A percentile compares a stretch with the other conserved stretches of the same genome.
Conservation (phyloP, 2,329 filamentous ascomycete genomes). For the Didymella sp. region DNA sequence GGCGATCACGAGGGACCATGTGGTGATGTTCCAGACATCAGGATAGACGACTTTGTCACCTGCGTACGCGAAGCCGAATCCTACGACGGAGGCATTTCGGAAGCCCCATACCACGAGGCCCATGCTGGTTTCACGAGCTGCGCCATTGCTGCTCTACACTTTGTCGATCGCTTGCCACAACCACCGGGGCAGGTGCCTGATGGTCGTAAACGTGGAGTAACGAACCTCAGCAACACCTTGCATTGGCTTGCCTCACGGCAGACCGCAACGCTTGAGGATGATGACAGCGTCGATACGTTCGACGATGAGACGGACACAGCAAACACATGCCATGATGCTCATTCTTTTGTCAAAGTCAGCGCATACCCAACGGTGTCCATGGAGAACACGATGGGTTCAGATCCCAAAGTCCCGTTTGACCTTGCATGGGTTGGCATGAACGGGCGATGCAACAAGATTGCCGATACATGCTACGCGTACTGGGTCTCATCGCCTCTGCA, state of each 20-base stretch:
- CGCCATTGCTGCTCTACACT: slow-evolving; percentile 76
- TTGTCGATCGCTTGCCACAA: slow-evolving; percentile 69
- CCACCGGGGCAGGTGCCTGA: slow-evolving; percentile 32
- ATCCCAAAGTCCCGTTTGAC: slow-evolving; percentile 68
- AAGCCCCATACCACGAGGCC: slow-evolving; percentile 79
- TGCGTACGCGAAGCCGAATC: slow-evolving; percentile 75
- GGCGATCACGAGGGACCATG: slow-evolving; percentile 63
- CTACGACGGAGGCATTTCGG: slow-evolving; percentile 85
- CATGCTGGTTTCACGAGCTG: slow-evolving; percentile 94
- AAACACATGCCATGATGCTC: slow-evolving; percentile 51
- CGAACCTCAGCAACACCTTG: slow-evolving; percentile 50
- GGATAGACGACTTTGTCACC: slow-evolving; percentile 71
- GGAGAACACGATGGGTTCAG: slow-evolving; percentile 45
- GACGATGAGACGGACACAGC: slow-evolving; percentile 49
- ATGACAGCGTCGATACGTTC: slow-evolving; percentile 50
- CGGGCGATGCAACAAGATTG: slow-evolving; percentile 86
- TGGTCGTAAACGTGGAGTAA: slow-evolving; percentile 42
- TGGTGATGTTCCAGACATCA: slow-evolving; percentile 71
- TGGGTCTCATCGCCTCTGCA: slow-evolving; percentile 76
- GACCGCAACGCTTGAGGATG: slow-evolving; percentile 53
- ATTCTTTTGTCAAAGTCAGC: slow-evolving; percentile 48
- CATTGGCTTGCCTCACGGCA: slow-evolving; percentile 58
- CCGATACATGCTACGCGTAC: slow-evolving; percentile 95
- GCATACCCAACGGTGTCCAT: slow-evolving; percentile 38
- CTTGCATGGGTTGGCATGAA: slow-evolving; percentile 77